These are phyloP conservation scores for Aspergillus pseudotamarii DNA, from an alignment of 2,329 filamentous ascomycete species.

Conservation along the genomic window DNA sequence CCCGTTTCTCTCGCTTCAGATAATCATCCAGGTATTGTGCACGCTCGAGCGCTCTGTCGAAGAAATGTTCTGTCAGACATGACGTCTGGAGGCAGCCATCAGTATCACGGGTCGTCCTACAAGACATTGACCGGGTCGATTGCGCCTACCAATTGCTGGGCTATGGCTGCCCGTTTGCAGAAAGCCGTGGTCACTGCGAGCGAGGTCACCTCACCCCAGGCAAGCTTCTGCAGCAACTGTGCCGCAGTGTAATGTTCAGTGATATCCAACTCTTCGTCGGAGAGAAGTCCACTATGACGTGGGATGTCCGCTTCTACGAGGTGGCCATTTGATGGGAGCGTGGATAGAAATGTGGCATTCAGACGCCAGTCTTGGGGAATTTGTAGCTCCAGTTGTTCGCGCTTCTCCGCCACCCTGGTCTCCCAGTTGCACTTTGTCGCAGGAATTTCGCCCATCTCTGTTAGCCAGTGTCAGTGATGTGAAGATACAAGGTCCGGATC, in stretches of 20 bases:
- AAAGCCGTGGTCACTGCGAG: slow-evolving; percentile 37
- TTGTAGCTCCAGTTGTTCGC: slow-evolving; percentile 30
- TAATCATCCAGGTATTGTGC: slow-evolving; percentile 42
- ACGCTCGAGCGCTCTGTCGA: slow-evolving; percentile 37
- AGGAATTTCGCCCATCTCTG: slow-evolving; percentile 15
- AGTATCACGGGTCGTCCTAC: neutral
- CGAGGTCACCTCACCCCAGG: slow-evolving; percentile 23
- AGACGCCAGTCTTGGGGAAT: slow-evolving; percentile 41
- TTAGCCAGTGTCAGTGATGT: too few species aligned
- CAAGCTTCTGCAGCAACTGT: slow-evolving; percentile 23
- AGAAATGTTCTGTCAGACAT: slow-evolving; percentile 44
- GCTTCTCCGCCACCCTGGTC: slow-evolving; percentile 28
- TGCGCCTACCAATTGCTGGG: slow-evolving; percentile 36
- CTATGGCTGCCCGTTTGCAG: slow-evolving; percentile 42
- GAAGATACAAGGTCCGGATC: too few species aligned
- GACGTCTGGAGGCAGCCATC: slow-evolving; percentile 21
- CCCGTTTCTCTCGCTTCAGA: slow-evolving; percentile 28
- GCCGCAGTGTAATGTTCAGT: slow-evolving; percentile 38
- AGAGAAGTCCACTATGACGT: slow-evolving; percentile 47
- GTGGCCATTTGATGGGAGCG: slow-evolving; percentile 13
- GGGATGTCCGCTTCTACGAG: slow-evolving; percentile 26
- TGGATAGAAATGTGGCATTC: slow-evolving; percentile 10
- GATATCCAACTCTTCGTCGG: slow-evolving; percentile 50
- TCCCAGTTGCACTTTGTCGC: slow-evolving; percentile 22
- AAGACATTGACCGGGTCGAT: neutral